A percentile compares a stretch with the other conserved stretches of the same genome.
phyloP scores from a whole-genome alignment of 768 basidiomycete species.

The Mycena capillaripes region DNA sequence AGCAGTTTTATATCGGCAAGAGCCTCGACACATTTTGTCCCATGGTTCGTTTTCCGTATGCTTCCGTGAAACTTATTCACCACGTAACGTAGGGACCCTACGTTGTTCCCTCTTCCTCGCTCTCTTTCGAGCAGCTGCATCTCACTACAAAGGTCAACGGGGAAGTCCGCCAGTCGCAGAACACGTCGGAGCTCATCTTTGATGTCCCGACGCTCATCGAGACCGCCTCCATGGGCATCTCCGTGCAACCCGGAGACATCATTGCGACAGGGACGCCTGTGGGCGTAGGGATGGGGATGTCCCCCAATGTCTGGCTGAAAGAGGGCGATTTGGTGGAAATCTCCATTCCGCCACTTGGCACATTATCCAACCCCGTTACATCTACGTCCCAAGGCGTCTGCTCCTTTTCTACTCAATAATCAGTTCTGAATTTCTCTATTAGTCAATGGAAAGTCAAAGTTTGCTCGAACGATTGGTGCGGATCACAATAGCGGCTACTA shows the following conservation, averaged over 20 bases:
- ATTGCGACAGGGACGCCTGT: conserved; percentile 38
- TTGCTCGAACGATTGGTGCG: too few species aligned
- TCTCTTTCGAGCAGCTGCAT: conserved; percentile 30
- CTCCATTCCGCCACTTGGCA: conserved; percentile 35
- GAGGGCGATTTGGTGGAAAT: conserved; percentile 38
- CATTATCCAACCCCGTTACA: conserved; percentile 34
- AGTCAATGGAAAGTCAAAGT: too few species aligned
- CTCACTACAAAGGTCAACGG: conserved; percentile 37
- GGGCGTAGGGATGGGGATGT: conserved; percentile 37
- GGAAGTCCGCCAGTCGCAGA: conserved; percentile 38
- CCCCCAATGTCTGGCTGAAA: conserved; percentile 32
- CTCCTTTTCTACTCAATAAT: conserved; percentile 17
- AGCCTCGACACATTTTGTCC: conserved; percentile 40
- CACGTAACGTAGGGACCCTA: conserved; percentile 29
- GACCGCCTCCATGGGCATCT: conserved; percentile 37
- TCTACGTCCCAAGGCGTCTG: conserved; percentile 16
- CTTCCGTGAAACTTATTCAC: neutral
- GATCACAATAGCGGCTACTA: too few species aligned
- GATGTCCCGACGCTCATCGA: conserved; percentile 36
- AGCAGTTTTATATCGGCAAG: conserved; percentile 39
- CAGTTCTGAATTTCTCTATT: too few species aligned
- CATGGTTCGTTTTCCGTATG: conserved; percentile 22
- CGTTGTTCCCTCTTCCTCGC: conserved; percentile 35
- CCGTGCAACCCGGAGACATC: conserved; percentile 36
- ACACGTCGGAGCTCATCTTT: conserved; percentile 40